Evolutionary conservation across 805 yeast species (phyloP), one percentile per base, ranked within the genome.

Genomic region (Starmera caribaea): DNA sequence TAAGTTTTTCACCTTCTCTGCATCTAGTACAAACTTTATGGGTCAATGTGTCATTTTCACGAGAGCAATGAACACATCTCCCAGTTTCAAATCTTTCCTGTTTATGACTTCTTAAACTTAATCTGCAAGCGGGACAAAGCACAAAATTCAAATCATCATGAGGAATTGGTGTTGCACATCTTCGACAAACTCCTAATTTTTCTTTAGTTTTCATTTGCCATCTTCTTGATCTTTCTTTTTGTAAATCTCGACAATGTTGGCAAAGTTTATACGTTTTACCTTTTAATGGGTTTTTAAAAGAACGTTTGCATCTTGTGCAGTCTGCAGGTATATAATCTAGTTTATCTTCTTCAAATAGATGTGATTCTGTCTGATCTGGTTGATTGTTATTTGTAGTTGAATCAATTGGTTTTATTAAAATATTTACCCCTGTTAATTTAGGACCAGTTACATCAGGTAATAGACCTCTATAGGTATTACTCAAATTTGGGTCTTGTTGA

Each of bases 11-110:
- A 47, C 74, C 76, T 36, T 66, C 73, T 42, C 85, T 63, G 54
- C 86, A 79, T 45, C 83, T 61, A 43, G 68, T 62, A 51, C 86
- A 79, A n/a, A 79, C 85, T 51, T 78, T 79, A 57, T 62, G 79
- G 38, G 63, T 65, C 1, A 69, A 62, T 14, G 58, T 49, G 30
- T 66, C 71, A 39, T 68, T 68, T 8, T 79, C 76, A 3, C 83
- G 82, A 1, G 78, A 65, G 45, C 86, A 79, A 51, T 79, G 85
- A 13, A 79, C 81, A 59, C 86, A 79, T 48, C 70, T 71, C 1
- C 86, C 85, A 46, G 68, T 71, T 11, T 76, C 74, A 6, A 75
- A 81, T 32, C 86, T 61, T 39, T 65, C 68, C 1, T 76, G 75
- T 50, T 79, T 79, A 36, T 76, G 61, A 2, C 69, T 60, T 45